These are phyloP conservation scores for Fusarium pilosicola DNA, from an alignment of 2,329 filamentous ascomycete species.

Conservation along the genomic window DNA sequence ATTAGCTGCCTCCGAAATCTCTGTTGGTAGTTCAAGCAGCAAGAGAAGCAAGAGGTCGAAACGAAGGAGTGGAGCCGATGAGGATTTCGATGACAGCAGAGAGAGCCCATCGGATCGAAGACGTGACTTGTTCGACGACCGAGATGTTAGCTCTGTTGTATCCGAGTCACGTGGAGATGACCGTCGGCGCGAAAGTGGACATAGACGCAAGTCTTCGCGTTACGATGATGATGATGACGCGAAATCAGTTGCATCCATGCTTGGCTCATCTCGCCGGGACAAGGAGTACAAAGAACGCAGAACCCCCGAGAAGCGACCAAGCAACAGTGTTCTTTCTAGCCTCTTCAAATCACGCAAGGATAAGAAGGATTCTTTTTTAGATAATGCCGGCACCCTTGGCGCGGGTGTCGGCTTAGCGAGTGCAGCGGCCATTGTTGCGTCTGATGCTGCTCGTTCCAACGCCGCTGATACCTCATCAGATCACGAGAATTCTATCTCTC, in stretches of 20 bases:
- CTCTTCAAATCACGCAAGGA: constrained; percentile 58
- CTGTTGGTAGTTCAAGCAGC: constrained; percentile 50
- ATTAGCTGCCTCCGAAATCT: constrained; percentile 51
- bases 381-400: constrained; percentile 76
- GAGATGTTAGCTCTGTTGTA: constrained; percentile 61
- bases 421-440: constrained; percentile 56
- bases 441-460: constrained; percentile 55
- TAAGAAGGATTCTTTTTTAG: constrained; percentile 73
- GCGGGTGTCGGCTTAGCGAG: constrained; percentile 72
- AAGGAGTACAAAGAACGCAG: constrained; percentile 44
- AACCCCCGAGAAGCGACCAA: constrained; percentile 53
- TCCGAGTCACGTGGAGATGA: constrained; percentile 55
- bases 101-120: constrained; percentile 54
- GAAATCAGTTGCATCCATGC: constrained; percentile 56
- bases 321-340: constrained; percentile 59
- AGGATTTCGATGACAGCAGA: constrained; percentile 47
- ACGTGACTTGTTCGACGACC: constrained; percentile 55
- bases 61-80: constrained; percentile 50
- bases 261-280: constrained; percentile 48
- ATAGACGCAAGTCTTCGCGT: constrained; percentile 45
- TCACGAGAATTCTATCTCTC: constrained; percentile 48
- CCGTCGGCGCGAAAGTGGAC: constrained; percentile 49
- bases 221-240: constrained; percentile 61
- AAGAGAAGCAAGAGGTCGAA: constrained; percentile 55
- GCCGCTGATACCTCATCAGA: constrained; percentile 57